Evolutionary conservation across 768 basidiomycete species (phyloP), one percentile per base, ranked within the genome.

Genomic region (Kwoniella mangroviensis): DNA sequence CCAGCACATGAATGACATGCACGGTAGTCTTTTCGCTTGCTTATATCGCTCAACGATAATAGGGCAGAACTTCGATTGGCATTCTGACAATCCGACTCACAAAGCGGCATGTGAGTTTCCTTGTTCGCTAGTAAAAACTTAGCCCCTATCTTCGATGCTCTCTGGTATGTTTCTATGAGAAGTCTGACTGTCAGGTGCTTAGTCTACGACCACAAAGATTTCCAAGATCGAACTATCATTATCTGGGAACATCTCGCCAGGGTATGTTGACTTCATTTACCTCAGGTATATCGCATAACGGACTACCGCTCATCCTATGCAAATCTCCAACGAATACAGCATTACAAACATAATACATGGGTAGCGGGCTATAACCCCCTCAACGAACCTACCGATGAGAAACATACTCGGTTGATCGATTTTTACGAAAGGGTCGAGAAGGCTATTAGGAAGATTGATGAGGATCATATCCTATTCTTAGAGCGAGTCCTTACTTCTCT

Each of bases 291-390:
- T 40, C 4, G 24, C 11, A 10, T 40, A 10, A 22, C 41, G 28
- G n/a, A 52, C 21, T 34, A 34, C 24, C 34, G 5, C 26, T 67
- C 42, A 21, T 22, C 60, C 42, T 15, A 24, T 52, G 17, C 63
- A 28, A 17, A 41, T 55, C 42, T 9, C 21, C 13, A 26, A 42
- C 28, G 42, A 26, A n/a, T 42, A 21, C 55, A 79, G 76, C 91
- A 91, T 81, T 92, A 93, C 86, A 89, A 86, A 72, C 86, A 85
- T 67, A 91, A 93, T 82, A 86, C 88, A 70, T 92, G 92, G 92
- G 89, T 93, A 68, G 92, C 91, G 1, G 91, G 92, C 19, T 94
- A 91, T 84, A 93, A 93, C 82, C 90, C 89, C 3, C 85, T 94
- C 57, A 94, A 93, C 86, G 92, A 94, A 83, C 89, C 91, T 45